Base-by-base conservation (phyloP, 2,329 filamentous ascomycete species). In the Scopulariopsis brevicaulis region DNA sequence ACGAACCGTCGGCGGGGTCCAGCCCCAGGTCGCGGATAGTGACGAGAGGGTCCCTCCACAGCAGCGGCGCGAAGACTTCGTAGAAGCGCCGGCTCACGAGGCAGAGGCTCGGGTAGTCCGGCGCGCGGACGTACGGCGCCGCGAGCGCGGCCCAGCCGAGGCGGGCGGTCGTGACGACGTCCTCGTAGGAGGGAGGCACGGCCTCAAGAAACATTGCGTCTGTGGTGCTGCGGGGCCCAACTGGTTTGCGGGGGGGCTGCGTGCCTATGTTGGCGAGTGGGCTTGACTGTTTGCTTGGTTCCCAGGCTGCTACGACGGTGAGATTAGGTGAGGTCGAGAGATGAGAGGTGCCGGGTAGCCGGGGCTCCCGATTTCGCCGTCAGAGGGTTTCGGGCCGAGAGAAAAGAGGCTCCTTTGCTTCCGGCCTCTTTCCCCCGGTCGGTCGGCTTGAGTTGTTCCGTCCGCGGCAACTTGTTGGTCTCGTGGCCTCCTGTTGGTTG, bases 21-120 rank as follows among this genome's bases (percentile, higher is more conserved):
- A 78, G 64, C 6, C 74, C 73, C 10, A 74, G 66, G 1, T 61
- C 65, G 60, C 72, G 69, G 25, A 70, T 69, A 1, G 71, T 65
- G 20, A 67, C 63, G 20, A 82, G 64, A 12, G 80, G 71, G 63
- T 82, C 74, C 60, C 70, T 70, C 81, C 80, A 84, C 20, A 83
- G 67, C 4, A 70, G 73, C 22, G 78, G 77, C 4, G 75, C 75
- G 63, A 84, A 83, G 22, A 74, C 66, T 50, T 62, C 58, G 68
- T 77, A 74, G 62, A 79, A 81, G 11, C 69, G 73, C 48, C 63
- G 67, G 54, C 70, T 75, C 11, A 83, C 79, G 43, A 74, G 73
- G 63, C 77, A 81, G 51, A 82, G 73, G 8, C 67, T 66, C 25
- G 69, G 63, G 62, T 77, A 78, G 63, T 78, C 73, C 6, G 63